These are phyloP conservation scores for Hortiboletus flavorubellus DNA, from an alignment of 768 basidiomycete species.

Conservation along the genomic window DNA sequence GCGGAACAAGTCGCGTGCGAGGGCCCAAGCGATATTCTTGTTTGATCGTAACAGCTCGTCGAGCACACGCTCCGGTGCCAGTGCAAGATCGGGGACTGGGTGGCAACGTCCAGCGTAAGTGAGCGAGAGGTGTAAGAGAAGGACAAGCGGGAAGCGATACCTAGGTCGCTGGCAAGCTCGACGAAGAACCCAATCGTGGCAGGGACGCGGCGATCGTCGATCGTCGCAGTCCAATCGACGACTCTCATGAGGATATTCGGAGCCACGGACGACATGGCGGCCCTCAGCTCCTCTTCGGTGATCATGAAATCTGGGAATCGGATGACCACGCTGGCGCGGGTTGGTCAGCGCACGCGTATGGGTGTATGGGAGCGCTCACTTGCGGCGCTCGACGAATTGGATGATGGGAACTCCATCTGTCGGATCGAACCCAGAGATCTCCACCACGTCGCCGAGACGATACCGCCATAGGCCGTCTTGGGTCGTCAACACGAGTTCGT, in stretches of 20 bases:
- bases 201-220: constrained; percentile 5
- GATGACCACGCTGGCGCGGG: not conserved
- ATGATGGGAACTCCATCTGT: constrained; percentile 2
- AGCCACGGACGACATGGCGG: not conserved
- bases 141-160: not conserved
- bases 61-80: constrained; percentile 5
- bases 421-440: too few species aligned
- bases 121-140: not conserved
- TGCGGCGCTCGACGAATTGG: constrained; percentile 14
- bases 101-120: too few species aligned
- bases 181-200: constrained; percentile 16
- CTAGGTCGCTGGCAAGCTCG: constrained; percentile 5
- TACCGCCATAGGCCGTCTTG: too few species aligned
- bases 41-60: constrained; percentile 1
- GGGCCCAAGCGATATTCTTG: not conserved
- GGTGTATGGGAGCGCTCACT: not conserved
- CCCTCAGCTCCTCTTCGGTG: constrained; percentile 10
- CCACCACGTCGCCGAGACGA: too few species aligned
- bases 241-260: not conserved
- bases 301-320: constrained; percentile 13
- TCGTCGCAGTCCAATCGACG: constrained; percentile 15
- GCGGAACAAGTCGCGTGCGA: not conserved
- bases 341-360: not conserved
- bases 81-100: not conserved
- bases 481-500: too few species aligned